phyloP scores from a whole-genome alignment of 495 filamentous ascomycete species.

The Amphirosellinia nigrospora region DNA sequence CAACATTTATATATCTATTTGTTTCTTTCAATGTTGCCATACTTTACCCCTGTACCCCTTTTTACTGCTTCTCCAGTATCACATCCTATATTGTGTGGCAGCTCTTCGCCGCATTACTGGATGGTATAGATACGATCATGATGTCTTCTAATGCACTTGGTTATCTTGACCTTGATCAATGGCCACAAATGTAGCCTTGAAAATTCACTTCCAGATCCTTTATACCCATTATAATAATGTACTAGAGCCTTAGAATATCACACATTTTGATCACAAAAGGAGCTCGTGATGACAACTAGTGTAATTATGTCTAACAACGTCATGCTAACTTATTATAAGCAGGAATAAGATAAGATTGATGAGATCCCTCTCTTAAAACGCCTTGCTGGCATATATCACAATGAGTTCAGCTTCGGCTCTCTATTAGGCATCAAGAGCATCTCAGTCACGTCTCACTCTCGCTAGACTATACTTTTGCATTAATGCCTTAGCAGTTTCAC shows the following conservation, averaged over 20 bases:
- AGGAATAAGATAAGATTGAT: neutral
- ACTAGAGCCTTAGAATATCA: neutral
- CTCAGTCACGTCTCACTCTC: neutral
- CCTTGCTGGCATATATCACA: neutral
- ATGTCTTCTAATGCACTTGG: neutral
- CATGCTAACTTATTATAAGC: neutral
- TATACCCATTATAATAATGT: neutral
- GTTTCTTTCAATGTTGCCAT: neutral
- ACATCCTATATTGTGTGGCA: neutral
- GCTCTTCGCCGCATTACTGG: neutral
- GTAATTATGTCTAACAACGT: neutral
- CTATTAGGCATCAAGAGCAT: neutral
- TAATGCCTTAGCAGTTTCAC: neutral
- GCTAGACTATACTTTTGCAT: neutral
- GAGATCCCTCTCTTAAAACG: neutral
- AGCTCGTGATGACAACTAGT: neutral
- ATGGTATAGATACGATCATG: neutral
- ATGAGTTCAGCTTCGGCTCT: neutral
- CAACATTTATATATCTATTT: neutral
- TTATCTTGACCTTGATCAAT: neutral
- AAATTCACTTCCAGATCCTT: neutral
- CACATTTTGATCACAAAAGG: neutral
- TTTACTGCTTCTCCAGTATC: neutral
- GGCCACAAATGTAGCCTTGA: neutral
- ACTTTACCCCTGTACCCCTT: neutral